Base-by-base conservation (phyloP, 1,284 basidiomycete species). In the Ganoderma resinaceum region DNA sequence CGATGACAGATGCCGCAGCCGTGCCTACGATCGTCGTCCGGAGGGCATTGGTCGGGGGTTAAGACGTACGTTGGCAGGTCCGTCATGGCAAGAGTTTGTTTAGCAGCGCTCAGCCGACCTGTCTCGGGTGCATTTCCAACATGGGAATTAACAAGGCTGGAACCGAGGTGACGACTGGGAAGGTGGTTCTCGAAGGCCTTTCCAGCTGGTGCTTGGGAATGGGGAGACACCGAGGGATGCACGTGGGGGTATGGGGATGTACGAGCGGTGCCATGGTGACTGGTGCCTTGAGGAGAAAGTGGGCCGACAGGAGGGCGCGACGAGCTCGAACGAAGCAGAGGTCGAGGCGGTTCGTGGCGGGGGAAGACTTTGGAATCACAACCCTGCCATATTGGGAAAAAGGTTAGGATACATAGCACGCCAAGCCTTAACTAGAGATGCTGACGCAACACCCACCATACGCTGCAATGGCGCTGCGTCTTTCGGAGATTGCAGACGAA, bases 1-100 rank as follows among this genome's bases (percentile, higher is more conserved):
- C 92, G 91, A 68, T 81, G 81, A 78, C 91, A 93, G 49, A 86
- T 87, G 0, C 85, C 83, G 71, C 91, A 93, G 49, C 87, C 82
- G 71, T 93, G 90, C 73, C 87, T 86, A 73, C 87, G 86, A 64
- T 78, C 77, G 49, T 76, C 76, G 64, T 78, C 78, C 23, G 71
- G 71, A 1, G 71, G 63, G 18, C 71, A 72, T 59, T 72, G 71
- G 46, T 70, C 71, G 9, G 71, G 46, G 12, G 69, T 53, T 3
- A 72, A n/a, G 37, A 70, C 49, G 31, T 72, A 72, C 16, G 69
- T 70, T 3, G 71, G 69, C 18, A 70, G 65, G 61, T 65, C 52
- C 37, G 26, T 26, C 9, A 38, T 38, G 7, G 52, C 52, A 33
- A 70, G 52, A 14, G 20, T 35, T 20, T 62, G 38, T 23, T 63